These are phyloP conservation scores for Mycena epipterygia DNA, from an alignment of 768 basidiomycete genomes.

Conservation along the genomic window DNA sequence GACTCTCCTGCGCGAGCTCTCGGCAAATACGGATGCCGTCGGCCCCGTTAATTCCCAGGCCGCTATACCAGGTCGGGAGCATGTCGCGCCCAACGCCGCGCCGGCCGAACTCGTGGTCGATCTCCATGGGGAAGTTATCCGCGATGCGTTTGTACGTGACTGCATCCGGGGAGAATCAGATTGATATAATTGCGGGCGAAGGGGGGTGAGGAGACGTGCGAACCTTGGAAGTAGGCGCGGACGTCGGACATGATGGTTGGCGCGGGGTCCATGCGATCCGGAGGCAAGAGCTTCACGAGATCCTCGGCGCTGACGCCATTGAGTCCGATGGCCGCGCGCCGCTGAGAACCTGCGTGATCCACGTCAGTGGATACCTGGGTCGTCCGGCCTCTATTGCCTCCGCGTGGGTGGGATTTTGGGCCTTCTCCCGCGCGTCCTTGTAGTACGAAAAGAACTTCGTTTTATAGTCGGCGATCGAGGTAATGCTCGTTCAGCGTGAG, in stretches of 20 bases:
- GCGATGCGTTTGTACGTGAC: constrained; percentile 73
- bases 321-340: constrained; percentile 42
- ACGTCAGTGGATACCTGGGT: no score
- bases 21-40: constrained; percentile 63
- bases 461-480: constrained; percentile 57
- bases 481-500: constrained; percentile 65
- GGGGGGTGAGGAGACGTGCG: not conserved
- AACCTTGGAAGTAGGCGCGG: constrained; percentile 68
- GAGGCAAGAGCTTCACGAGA: constrained; percentile 51
- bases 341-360: not conserved
- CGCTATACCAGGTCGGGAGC: constrained; percentile 58
- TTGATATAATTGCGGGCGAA: not conserved
- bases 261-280: constrained; percentile 53
- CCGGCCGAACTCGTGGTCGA: constrained; percentile 70
- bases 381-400: constrained; percentile 38
- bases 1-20: constrained; percentile 66
- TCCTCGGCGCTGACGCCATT: constrained; percentile 41
- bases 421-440: constrained; percentile 55
- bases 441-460: constrained; percentile 66
- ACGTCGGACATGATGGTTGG: constrained; percentile 65
- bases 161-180: constrained; percentile 36
- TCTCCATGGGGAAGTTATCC: constrained; percentile 68
- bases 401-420: constrained; percentile 43
- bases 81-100: constrained; percentile 64
- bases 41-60: constrained; percentile 65